Base-by-base conservation (phyloP, 1,284 basidiomycete genomes). In the Takashimella tepidaria region DNA sequence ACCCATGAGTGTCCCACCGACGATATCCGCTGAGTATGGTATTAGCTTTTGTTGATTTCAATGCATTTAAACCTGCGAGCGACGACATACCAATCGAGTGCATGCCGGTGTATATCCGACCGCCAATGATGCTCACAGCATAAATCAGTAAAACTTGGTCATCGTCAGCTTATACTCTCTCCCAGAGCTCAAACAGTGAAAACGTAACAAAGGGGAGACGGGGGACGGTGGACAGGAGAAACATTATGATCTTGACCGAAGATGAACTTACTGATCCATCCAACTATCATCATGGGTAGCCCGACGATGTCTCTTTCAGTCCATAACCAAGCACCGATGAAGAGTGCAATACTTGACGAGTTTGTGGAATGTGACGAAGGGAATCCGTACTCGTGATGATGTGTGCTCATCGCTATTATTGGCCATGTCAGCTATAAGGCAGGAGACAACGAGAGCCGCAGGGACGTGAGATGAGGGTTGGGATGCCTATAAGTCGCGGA, bases 321-420 rank as follows among this genome's bases (percentile, higher is more conserved):
- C 51, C 53, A 69, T 19, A 72, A 49, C 66, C 69, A 69, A 47
- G 64, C 55, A 4, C 55, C 68, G 13, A 89, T 77, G 71, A 86
- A 88, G 3, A 95, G 80, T 0, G 90, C 91, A 59, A 95, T 89
- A 37, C 89, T 91, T 51, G 92, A 82, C 47, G 84, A 84, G 71
- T 95, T 97, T 1, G 93, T 92, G 1, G 91, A 89, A 69, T 98
- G 95, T 0, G 93, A 97, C 0, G 92, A 97, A 0, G 92, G 93
- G 69, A 98, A 97, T 16, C 95, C 74, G 50, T 75, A 75, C 60
- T 78, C 78, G 41, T 77, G 69, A 43, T 91, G 88, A 67, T 91
- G 89, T 0, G 81, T 84, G 40, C 88, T 87, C 61, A 92, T 87
- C 3, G 86, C 89, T 92, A 62, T 19, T 21, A 48, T 51, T 23